Evolutionary conservation across 768 basidiomycete genomes (phyloP).

Genomic region (Hypsizygus marmoreus): DNA sequence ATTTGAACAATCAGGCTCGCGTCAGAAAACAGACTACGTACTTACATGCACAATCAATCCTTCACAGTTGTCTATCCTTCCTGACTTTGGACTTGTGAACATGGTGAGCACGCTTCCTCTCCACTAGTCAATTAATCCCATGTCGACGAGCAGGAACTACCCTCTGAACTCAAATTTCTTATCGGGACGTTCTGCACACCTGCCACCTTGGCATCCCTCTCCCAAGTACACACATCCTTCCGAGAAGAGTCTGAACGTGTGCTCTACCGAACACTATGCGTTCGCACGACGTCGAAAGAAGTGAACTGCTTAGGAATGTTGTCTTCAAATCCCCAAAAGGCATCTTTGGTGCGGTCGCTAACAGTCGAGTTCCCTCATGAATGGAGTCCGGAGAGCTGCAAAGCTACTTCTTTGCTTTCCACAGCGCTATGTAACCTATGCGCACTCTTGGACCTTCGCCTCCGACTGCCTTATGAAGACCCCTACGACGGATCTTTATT

Average conservation of each 20-base stretch:
- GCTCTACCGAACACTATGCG: background rate
- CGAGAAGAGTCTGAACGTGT: background rate
- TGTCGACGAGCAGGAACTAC: too few species aligned
- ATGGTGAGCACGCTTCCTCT: too few species aligned
- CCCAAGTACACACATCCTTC: slow-evolving; percentile 1
- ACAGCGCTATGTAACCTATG: background rate
- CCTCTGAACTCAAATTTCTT: slow-evolving; percentile 1
- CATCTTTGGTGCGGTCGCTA: background rate
- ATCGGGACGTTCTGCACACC: slow-evolving; percentile 3
- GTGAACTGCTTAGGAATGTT: background rate
- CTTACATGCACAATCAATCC: too few species aligned
- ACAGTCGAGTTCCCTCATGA: background rate
- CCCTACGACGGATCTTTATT: background rate
- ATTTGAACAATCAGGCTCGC: too few species aligned
- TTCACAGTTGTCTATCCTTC: too few species aligned
- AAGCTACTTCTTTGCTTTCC: background rate
- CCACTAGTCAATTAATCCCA: too few species aligned
- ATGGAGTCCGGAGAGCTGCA: background rate
- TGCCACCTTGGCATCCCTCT: slow-evolving; percentile 1
- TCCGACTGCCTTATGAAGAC: background rate
- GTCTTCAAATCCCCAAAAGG: background rate
- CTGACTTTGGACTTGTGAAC: too few species aligned
- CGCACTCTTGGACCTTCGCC: background rate
- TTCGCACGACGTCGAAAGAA: background rate
- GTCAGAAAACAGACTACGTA: too few species aligned